Conservation (phyloP, 2,329 filamentous ascomycete species). For the Diaporthe vexans region DNA sequence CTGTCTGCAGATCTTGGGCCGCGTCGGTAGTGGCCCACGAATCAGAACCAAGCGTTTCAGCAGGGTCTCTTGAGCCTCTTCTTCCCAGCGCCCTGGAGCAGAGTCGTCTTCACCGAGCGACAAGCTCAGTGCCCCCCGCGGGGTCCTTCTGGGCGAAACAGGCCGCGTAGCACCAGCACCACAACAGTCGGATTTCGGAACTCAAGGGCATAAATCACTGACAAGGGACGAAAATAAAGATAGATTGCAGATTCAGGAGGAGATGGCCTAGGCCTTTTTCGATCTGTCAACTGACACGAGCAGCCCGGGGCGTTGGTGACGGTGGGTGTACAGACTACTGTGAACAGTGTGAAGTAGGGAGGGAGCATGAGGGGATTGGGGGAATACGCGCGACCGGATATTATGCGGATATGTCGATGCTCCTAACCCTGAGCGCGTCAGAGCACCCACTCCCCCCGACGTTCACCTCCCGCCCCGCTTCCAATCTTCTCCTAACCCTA, state of each 20-base stretch:
- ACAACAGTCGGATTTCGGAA: conserved; percentile 32
- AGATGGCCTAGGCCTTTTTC: conserved; percentile 3
- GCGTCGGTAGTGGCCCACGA: conserved; percentile 18
- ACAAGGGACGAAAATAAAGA: conserved; percentile 29
- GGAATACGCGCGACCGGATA: background rate
- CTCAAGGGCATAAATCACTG: conserved; percentile 3
- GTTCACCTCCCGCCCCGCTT: background rate
- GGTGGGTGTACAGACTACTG: background rate
- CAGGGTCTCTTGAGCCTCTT: conserved; percentile 33
- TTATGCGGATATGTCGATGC: background rate
- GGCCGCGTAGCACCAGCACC: conserved; percentile 25
- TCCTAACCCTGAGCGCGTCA: background rate
- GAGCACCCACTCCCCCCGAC: no score
- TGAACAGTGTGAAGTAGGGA: background rate
- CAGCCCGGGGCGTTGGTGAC: background rate
- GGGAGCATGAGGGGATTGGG: conserved; percentile 2
- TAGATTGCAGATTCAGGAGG: conserved; percentile 9
- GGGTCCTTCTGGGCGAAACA: conserved; percentile 29
- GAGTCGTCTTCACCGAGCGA: background rate
- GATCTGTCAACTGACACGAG: conserved; percentile 21
- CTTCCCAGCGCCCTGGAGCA: conserved; percentile 10
- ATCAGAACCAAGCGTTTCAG: conserved; percentile 33
- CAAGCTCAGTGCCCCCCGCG: conserved; percentile 28
- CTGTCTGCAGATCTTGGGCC: conserved; percentile 28
- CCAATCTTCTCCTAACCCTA: background rate